Base-by-base conservation (phyloP, 108 stramenopile genomes). In the Cyclotella choctawhatcheeana region DNA sequence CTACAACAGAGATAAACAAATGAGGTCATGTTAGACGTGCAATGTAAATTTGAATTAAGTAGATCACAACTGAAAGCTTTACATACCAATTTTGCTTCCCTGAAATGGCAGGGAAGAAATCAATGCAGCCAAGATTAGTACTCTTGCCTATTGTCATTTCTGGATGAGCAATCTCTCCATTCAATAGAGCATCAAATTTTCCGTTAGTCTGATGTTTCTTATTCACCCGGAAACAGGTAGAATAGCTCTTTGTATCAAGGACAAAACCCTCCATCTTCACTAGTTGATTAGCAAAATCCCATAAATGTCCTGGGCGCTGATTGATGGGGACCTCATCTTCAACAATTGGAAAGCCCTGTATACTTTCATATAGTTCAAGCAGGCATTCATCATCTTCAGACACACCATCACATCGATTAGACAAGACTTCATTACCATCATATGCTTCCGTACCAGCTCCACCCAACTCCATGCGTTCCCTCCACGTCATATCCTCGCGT, bases 21-120 rank as follows among this genome's bases (percentile, higher is more conserved):
- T n/a, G n/a, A n/a, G n/a, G n/a, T n/a, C n/a, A n/a, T n/a, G n/a
- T n/a, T n/a, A n/a, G n/a, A n/a, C n/a, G 40, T 21, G 37, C 40
- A 74, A 58, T n/a, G n/a, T n/a, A n/a, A n/a, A n/a, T n/a, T n/a
- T n/a, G n/a, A n/a, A n/a, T n/a, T n/a, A n/a, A n/a, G n/a, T n/a
- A n/a, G n/a, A n/a, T n/a, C n/a, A n/a, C n/a, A n/a, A n/a, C n/a
- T n/a, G n/a, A n/a, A n/a, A n/a, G n/a, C n/a, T n/a, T n/a, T n/a
- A n/a, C n/a, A n/a, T n/a, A n/a, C n/a, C n/a, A 88, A 52, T 91
- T 88, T 67, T 77, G 82, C 64, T 94, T 94, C 6, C 93, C 93
- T 68, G 86, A 87, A 24, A 32, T 63, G 0, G 50, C 30, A 2
- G 90, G 93, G 77, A 89, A 94, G 48, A 90, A 64, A 62, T 94